Evolutionary conservation across 805 yeast species (phyloP).

Genomic region (Teunomyces barrocoloradensis): DNA sequence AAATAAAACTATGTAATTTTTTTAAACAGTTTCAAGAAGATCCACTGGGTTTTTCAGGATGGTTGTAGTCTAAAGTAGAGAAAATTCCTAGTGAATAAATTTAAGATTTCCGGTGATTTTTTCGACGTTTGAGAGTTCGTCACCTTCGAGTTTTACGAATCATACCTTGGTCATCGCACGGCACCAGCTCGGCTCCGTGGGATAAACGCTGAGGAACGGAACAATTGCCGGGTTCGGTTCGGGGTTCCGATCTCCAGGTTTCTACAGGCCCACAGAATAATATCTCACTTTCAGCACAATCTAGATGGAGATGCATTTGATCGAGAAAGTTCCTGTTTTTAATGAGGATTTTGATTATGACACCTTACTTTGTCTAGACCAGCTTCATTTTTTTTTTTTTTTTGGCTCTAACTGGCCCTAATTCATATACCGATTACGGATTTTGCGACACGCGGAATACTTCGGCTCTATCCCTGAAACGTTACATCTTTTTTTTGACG

Average conservation of each 20-base stretch:
- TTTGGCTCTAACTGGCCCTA: not conserved
- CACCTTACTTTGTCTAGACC: not conserved
- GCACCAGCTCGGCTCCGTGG: conserved; percentile 2
- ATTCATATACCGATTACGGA: conserved; percentile 1
- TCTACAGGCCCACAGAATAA: not conserved
- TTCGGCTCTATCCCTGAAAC: not conserved
- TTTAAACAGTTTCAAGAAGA: no score
- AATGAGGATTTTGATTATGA: no score
- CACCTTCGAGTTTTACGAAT: not conserved
- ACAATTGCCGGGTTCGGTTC: not conserved
- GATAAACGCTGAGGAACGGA: not conserved
- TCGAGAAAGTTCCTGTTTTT: no score
- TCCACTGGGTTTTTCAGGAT: no score
- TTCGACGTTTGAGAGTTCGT: not conserved
- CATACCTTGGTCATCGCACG: conserved; percentile 1
- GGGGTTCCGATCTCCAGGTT: not conserved
- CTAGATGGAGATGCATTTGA: no score
- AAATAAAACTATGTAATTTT: no score
- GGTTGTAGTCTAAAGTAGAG: not conserved
- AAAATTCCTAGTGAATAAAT: not conserved
- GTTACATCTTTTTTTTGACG: conserved; percentile 11
- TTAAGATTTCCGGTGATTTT: conserved; percentile 2
- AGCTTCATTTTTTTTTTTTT: not conserved
- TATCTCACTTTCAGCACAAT: not conserved
- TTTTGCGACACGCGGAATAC: not conserved